These are phyloP conservation scores for Fonsecaea pedrosoi DNA, from an alignment of 2,329 filamentous ascomycete species.

Conservation along the genomic window DNA sequence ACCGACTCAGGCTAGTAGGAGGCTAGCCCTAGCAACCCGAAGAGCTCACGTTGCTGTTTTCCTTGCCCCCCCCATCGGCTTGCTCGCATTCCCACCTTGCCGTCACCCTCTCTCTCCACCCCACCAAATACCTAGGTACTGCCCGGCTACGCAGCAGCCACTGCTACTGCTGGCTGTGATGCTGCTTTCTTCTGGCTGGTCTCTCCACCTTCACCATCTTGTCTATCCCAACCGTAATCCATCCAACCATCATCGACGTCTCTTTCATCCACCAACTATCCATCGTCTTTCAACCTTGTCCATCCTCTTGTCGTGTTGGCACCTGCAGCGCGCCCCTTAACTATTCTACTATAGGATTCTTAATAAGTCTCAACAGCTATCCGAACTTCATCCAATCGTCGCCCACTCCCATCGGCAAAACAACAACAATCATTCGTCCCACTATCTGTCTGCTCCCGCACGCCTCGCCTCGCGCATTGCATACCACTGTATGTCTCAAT, in stretches of 20 bases:
- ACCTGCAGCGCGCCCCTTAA: constrained; percentile 20
- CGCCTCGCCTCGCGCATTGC: constrained; percentile 28
- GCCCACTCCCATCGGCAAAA: constrained; percentile 18
- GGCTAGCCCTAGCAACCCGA: background rate
- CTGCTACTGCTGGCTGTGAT: background rate
- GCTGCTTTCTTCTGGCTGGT: background rate
- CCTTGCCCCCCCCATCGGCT: background rate
- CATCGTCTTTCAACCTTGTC: constrained; percentile 25
- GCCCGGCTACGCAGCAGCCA: background rate
- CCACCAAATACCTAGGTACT: background rate
- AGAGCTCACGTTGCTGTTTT: background rate
- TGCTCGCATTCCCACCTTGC: background rate
- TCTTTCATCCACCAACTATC: constrained; percentile 22
- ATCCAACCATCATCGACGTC: constrained; percentile 19
- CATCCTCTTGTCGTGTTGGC: constrained; percentile 23
- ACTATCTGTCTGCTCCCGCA: constrained; percentile 5
- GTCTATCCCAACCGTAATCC: constrained; percentile 14
- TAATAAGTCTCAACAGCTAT: constrained; percentile 7
- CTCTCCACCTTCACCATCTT: constrained; percentile 13
- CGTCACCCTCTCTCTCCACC: background rate
- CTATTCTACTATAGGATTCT: constrained; percentile 16
- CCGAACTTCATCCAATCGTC: constrained; percentile 26
- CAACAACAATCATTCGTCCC: constrained; percentile 29
- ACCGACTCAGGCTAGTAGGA: background rate
- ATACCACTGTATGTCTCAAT: constrained; percentile 19